These are phyloP conservation scores for Mimosa bimucronata DNA, from an alignment of 306 rosid genomes.

Conservation along the genomic window DNA sequence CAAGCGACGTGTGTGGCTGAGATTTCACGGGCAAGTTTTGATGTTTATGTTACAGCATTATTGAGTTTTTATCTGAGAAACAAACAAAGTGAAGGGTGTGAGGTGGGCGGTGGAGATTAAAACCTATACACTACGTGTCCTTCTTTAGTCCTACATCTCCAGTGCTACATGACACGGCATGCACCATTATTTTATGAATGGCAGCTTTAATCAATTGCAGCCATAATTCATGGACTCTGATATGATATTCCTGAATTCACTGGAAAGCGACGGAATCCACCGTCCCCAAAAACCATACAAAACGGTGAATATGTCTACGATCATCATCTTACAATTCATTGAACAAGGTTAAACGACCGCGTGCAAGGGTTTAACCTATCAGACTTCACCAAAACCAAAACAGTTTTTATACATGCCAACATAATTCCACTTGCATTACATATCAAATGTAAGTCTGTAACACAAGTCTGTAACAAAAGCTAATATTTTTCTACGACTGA, in stretches of 20 bases:
- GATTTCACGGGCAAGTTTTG: background rate
- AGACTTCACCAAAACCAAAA: conserved; percentile 1
- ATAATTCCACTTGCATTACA: background rate
- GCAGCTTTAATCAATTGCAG: background rate
- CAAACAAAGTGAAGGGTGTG: conserved; percentile 7
- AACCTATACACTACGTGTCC: background rate
- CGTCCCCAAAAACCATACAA: background rate
- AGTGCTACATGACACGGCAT: background rate
- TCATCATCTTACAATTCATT: background rate
- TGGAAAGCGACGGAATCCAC: conserved; percentile 8
- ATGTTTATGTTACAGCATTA: conserved; percentile 15
- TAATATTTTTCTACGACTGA: background rate
- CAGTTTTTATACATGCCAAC: background rate
- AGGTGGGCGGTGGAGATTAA: conserved; percentile 36
- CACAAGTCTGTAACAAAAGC: background rate
- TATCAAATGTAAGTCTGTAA: background rate
- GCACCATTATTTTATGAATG: background rate
- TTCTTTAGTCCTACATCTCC: background rate
- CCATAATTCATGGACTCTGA: background rate
- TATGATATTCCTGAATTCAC: background rate
- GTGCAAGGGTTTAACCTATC: background rate
- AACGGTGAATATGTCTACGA: conserved; percentile 7
- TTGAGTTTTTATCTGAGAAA: conserved; percentile 13
- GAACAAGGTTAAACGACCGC: conserved; percentile 17
- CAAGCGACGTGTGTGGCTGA: conserved; percentile 8